Base-by-base conservation (phyloP, 164 flowering plant species). In the Buxus sempervirens region DNA sequence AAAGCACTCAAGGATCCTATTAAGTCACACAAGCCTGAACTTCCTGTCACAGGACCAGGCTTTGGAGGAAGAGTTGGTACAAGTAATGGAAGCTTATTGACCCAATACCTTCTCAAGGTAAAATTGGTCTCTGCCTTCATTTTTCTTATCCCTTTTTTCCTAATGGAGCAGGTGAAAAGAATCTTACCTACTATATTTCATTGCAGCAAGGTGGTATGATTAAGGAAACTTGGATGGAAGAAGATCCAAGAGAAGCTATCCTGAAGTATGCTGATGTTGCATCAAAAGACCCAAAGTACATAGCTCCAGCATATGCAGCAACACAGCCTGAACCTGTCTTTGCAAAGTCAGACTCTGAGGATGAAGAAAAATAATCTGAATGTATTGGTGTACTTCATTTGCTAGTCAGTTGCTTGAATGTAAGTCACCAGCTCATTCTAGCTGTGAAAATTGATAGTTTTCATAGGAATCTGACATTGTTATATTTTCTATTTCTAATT, bases 201-300 rank as follows among this genome's bases (percentile, higher is more conserved):
- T 80, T 83, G 77, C 96, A 93, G 99, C 88, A 90, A 93, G 98
- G 99, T 13, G 99, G 97, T 57, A 53, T 93, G 91, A 86, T 96
- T 21, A 96, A 96, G 81, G 99, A 96, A 81, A 91, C 97, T 54
- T 93, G 99, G 99, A 93, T 93, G 99, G 98, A 96, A 3, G 99
- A 96, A 84, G 99, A 96, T 77, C 99, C 98, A 25, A 86, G 99
- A 80, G 99, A 96, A 78, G 99, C 98, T 65, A 96, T 96, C 41
- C 80, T 93, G 27, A 93, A 93, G 77, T 86, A 84, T 81, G 99
- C 99, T 28, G 99, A 96, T 72, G 97, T 70, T 65, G 98, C 98
- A 53, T 89, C 81, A 23, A 92, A 96, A 66, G 97, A 93, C n/a
- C 99, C 99, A 0, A 93, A 93, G 78, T 96, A 54, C 75, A 93